phyloP scores from a whole-genome alignment of 208 protist genomes.

The Jaenimonas drosophilae region DNA sequence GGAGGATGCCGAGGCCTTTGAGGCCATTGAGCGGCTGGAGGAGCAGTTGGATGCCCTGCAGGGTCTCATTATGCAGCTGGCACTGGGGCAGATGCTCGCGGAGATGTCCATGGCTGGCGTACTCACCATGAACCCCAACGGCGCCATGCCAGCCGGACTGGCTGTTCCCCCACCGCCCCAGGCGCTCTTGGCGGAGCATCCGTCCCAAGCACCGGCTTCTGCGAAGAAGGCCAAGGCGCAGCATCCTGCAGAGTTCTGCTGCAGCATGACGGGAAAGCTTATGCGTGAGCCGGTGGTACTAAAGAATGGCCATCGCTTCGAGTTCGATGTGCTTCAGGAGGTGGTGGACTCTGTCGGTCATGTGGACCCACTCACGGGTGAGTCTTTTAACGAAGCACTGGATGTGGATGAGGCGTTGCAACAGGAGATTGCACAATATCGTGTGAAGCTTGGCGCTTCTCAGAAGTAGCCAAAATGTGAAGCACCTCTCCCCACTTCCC shows the following conservation, averaged over 20 bases:
- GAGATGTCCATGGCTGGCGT: constrained; percentile 25
- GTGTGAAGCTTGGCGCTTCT: neutral
- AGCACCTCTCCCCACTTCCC: no score
- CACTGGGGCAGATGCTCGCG: constrained; percentile 58
- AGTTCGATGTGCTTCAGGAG: constrained; percentile 66
- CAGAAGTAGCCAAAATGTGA: no score
- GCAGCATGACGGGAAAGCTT: constrained; percentile 76
- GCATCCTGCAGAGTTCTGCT: constrained; percentile 65
- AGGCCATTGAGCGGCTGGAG: constrained; percentile 42
- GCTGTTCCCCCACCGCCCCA: neutral
- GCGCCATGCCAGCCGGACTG: neutral
- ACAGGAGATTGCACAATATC: constrained; percentile 78
- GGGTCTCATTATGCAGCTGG: constrained; percentile 53
- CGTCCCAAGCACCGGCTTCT: neutral
- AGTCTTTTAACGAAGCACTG: constrained; percentile 47
- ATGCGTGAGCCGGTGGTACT: constrained; percentile 84
- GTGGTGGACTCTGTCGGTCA: constrained; percentile 77
- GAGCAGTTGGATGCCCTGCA: constrained; percentile 68
- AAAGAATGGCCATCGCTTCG: constrained; percentile 63
- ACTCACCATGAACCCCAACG: constrained; percentile 3
- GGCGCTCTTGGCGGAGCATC: neutral
- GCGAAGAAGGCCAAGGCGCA: constrained; percentile 35
- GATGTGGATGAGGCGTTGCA: constrained; percentile 61
- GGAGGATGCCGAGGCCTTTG: constrained; percentile 32
- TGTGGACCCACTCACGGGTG: constrained; percentile 71